These are phyloP conservation scores for Ustilago shanxiensis DNA, from an alignment of 1,284 basidiomycete genomes.

Conservation along the genomic window DNA sequence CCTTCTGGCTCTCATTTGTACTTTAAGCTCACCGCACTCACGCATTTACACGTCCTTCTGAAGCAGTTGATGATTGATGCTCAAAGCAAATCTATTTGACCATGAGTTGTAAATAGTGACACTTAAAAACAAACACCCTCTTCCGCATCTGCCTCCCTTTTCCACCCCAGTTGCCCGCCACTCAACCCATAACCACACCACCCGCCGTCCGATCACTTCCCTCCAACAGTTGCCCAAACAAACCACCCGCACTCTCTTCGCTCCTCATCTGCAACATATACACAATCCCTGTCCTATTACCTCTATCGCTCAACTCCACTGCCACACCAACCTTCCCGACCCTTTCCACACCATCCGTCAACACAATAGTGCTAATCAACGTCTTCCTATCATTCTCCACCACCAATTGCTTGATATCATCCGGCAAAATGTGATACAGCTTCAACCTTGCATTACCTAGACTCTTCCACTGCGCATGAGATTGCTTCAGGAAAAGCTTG, in stretches of 20 bases:
- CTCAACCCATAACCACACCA: constrained; percentile 24
- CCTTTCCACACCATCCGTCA: constrained; percentile 94
- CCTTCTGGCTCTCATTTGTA: constrained; percentile 4
- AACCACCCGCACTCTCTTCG: constrained; percentile 84
- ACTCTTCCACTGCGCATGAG: constrained; percentile 96
- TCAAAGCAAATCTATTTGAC: constrained; percentile 6
- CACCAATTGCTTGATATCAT: constrained; percentile 93
- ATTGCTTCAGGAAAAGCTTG: constrained; percentile 95
- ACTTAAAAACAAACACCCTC: background rate
- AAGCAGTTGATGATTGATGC: no score
- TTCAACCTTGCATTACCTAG: constrained; percentile 89
- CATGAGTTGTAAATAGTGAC: background rate
- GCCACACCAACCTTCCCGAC: constrained; percentile 98
- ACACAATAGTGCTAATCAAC: constrained; percentile 91
- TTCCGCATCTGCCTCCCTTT: background rate
- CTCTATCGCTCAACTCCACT: constrained; percentile 91
- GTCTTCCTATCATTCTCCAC: constrained; percentile 86
- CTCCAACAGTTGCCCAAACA: constrained; percentile 87
- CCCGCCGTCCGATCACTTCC: constrained; percentile 80
- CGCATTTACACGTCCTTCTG: background rate
- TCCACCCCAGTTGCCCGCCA: no score
- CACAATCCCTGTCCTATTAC: constrained; percentile 90
- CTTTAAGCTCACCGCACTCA: background rate
- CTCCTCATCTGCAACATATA: constrained; percentile 88
- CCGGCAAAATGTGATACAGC: constrained; percentile 82